A percentile compares a stretch with the other conserved stretches of the same genome.
phyloP scores from a whole-genome alignment of 179 eudicot species.

The Spinacia oleracea region DNA sequence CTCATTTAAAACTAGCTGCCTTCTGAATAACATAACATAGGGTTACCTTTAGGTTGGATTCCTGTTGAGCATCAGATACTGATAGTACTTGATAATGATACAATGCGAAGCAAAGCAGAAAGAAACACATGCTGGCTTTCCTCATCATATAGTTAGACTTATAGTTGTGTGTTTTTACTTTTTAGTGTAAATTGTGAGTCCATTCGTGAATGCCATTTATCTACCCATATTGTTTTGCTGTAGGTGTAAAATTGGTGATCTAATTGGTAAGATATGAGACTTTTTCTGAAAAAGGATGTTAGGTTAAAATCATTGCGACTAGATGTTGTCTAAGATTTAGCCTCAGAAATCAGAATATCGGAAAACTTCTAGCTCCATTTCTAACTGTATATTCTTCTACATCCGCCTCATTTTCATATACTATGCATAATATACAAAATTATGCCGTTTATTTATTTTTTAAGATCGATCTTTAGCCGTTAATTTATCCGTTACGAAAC shows the following conservation, averaged over 20 bases:
- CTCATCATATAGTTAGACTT: too few species aligned
- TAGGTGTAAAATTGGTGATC: background rate
- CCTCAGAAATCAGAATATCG: background rate
- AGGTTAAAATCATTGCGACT: background rate
- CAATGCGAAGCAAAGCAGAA: background rate
- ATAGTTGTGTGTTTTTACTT: background rate
- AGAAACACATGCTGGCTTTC: background rate
- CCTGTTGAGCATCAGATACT: background rate
- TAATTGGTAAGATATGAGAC: background rate
- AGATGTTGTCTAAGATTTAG: slow-evolving; percentile 3
- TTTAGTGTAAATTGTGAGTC: background rate
- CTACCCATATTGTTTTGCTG: background rate
- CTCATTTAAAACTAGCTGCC: background rate
- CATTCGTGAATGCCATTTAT: background rate
- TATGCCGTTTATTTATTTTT: too few species aligned
- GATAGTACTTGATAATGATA: background rate
- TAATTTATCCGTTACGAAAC: too few species aligned
- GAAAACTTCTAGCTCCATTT: background rate
- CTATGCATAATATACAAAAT: too few species aligned
- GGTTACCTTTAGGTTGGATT: background rate
- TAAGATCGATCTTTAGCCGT: too few species aligned
- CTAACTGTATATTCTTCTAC: too few species aligned
- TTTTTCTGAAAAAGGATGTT: slow-evolving; percentile 1
- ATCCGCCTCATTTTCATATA: too few species aligned
- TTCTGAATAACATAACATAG: background rate